A percentile compares a stretch with the other conserved stretches of the same genome.
Conservation (phyloP, 805 yeast species). For the Zygosaccharomyces siamensis region DNA sequence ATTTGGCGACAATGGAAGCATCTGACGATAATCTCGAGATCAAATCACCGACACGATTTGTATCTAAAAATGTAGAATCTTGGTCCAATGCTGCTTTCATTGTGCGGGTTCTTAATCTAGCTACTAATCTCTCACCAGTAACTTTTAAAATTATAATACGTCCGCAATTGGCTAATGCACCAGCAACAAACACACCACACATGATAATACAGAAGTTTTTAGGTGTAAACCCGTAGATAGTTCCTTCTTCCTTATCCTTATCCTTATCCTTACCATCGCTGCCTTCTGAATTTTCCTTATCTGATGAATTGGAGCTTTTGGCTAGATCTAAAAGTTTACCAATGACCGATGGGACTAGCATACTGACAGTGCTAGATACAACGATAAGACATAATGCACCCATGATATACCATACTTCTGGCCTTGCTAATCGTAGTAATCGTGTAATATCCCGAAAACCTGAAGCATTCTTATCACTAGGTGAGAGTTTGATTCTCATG, state of each 20-base stretch:
- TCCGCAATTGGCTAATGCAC: conserved; percentile 76
- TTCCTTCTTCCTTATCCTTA: conserved; percentile 29
- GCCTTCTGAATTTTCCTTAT: conserved; percentile 15
- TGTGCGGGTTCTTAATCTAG: conserved; percentile 72
- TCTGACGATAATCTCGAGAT: conserved; percentile 85
- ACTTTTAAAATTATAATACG: conserved; percentile 69
- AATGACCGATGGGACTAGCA: conserved; percentile 76
- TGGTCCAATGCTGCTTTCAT: conserved; percentile 74
- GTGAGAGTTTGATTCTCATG: conserved; percentile 21
- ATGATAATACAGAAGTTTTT: conserved; percentile 59
- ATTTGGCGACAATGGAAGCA: conserved; percentile 78
- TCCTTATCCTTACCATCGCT: conserved; percentile 24
- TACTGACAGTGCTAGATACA: conserved; percentile 70
- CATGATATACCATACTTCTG: conserved; percentile 51
- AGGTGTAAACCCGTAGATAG: conserved; percentile 56
- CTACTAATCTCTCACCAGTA: conserved; percentile 84
- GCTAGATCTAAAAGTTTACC: conserved; percentile 83
- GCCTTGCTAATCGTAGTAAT: conserved; percentile 50
- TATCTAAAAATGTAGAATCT: conserved; percentile 85
- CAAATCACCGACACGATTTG: conserved; percentile 85
- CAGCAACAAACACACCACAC: conserved; percentile 59
- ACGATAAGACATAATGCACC: conserved; percentile 62
- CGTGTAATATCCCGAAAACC: conserved; percentile 38
- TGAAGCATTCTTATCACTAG: conserved; percentile 35
- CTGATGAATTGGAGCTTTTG: conserved; percentile 27